A percentile compares a stretch with the other conserved stretches of the same genome.
phyloP scores from a whole-genome alignment of 176 grass and related monocot genomes.

The Oryza longistaminata region DNA sequence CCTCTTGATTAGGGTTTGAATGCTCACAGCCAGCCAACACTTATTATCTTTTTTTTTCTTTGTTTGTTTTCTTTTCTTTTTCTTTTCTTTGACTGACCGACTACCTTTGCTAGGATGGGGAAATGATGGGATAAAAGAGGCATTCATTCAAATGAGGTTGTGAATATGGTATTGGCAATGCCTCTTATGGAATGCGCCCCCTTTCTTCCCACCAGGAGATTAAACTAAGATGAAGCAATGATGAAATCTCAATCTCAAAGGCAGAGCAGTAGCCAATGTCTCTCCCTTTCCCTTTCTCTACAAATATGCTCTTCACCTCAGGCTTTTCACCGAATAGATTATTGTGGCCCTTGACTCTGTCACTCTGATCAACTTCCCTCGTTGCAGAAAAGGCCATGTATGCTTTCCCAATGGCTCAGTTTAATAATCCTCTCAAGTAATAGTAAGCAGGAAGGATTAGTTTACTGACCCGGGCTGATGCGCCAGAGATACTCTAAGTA shows the following conservation, averaged over 20 bases:
- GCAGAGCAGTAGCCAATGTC: neutral
- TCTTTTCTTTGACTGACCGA: neutral
- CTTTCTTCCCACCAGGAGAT: neutral
- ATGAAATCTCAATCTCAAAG: slow-evolving; percentile 21
- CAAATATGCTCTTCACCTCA: slow-evolving; percentile 6
- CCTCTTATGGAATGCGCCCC: slow-evolving; percentile 19
- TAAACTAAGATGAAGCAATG: slow-evolving; percentile 11
- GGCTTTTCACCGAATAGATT: slow-evolving; percentile 22
- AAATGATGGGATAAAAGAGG: slow-evolving; percentile 34
- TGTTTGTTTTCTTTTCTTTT: neutral
- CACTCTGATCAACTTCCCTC: slow-evolving; percentile 33
- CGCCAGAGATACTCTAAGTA: neutral
- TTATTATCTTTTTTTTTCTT: neutral
- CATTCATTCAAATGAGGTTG: neutral
- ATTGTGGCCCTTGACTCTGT: slow-evolving; percentile 20
- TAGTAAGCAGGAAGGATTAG: neutral
- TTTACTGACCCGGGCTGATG: slow-evolving; percentile 22
- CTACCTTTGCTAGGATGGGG: neutral
- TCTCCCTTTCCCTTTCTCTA: neutral
- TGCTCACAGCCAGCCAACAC: neutral
- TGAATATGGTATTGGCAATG: neutral
- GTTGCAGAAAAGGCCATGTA: slow-evolving; percentile 33
- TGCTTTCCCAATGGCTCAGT: slow-evolving; percentile 16
- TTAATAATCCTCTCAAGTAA: neutral
- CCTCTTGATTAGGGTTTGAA: slow-evolving; percentile 36